Evolutionary conservation across 208 protist species (phyloP).

Genomic region (Leishmania arabica): DNA sequence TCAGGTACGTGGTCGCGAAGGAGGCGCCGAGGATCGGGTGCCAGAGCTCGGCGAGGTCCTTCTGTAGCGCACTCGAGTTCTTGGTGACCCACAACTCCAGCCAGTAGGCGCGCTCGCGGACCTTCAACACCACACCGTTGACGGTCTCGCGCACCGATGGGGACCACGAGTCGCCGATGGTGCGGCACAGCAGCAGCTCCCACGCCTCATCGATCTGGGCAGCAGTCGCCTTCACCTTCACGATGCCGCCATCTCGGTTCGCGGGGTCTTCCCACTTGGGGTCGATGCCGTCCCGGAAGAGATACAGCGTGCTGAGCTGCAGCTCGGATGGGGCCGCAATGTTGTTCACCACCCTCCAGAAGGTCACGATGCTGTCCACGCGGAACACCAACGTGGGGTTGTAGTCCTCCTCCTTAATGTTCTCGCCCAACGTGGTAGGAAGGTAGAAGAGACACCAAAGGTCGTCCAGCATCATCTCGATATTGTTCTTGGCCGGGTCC

Average conservation of each 20-base stretch:
- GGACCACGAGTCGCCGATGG: constrained; percentile 85
- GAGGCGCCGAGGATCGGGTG: constrained; percentile 52
- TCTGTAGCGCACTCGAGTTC: constrained; percentile 56
- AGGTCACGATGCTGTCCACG: constrained; percentile 80
- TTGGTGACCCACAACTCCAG: constrained; percentile 87
- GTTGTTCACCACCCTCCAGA: constrained; percentile 95
- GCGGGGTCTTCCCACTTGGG: constrained; percentile 95
- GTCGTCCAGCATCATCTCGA: constrained; percentile 71
- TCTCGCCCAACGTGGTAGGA: constrained; percentile 46
- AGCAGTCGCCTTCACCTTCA: constrained; percentile 51
- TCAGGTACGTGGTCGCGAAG: constrained; percentile 58
- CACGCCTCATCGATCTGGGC: constrained; percentile 72
- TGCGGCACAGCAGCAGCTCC: constrained; percentile 79
- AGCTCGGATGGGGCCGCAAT: constrained; percentile 81
- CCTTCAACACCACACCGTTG: constrained; percentile 84
- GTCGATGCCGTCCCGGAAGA: constrained; percentile 96
- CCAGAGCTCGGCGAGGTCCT: constrained; percentile 68
- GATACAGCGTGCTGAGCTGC: constrained; percentile 87
- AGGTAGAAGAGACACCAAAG: constrained; percentile 88
- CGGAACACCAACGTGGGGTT: constrained; percentile 83
- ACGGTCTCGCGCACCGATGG: constrained; percentile 65
- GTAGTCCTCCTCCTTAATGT: constrained; percentile 76
- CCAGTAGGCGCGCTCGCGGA: constrained; percentile 68
- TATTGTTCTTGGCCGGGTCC: constrained; percentile 40
- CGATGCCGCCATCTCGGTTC: constrained; percentile 91